Conservation (phyloP, 2,329 filamentous ascomycete genomes). For the Lachnellula hyalina region DNA sequence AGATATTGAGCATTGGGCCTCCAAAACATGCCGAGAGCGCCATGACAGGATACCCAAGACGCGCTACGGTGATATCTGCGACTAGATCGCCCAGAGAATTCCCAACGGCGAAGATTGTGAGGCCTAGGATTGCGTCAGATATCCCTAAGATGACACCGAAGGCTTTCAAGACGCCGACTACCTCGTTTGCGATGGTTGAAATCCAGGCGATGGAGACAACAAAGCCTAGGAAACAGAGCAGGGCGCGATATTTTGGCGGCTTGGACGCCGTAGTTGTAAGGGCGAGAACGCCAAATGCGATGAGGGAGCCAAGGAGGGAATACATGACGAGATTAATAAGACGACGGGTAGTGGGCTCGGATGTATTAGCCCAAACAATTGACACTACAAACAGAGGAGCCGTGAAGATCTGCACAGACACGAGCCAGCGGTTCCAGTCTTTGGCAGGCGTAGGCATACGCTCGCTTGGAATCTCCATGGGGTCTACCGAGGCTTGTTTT, state of each 20-base stretch:
- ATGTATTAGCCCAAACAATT: conserved; percentile 66
- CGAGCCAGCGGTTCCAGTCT: conserved; percentile 87
- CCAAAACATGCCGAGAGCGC: conserved; percentile 90
- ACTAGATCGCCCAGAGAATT: conserved; percentile 94
- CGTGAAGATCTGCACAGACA: conserved; percentile 77
- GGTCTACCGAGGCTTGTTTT: conserved; percentile 11
- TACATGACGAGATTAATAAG: conserved; percentile 55
- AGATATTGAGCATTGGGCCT: conserved; percentile 96
- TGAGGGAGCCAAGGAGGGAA: conserved; percentile 63
- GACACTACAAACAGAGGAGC: conserved; percentile 78
- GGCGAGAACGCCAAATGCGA: conserved; percentile 62
- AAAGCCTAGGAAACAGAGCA: conserved; percentile 87
- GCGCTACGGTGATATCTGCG: conserved; percentile 88
- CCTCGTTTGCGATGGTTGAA: conserved; percentile 89
- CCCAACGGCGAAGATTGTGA: conserved; percentile 94
- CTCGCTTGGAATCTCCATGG: conserved; percentile 4
- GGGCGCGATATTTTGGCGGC: conserved; percentile 66
- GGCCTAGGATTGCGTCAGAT: conserved; percentile 86
- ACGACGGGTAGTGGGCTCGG: conserved; percentile 48
- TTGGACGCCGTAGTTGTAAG: conserved; percentile 61
- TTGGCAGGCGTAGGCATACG: conserved; percentile 5
- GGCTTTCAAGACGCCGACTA: conserved; percentile 90
- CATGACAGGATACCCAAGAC: conserved; percentile 95
- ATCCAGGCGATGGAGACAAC: conserved; percentile 93
- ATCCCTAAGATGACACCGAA: conserved; percentile 89